Percentiles rank a stretch among this genome's conserved stretches.
Evolutionary conservation across 2,329 filamentous ascomycete species (phyloP).

Genomic region (Calonectria ilicicola): DNA sequence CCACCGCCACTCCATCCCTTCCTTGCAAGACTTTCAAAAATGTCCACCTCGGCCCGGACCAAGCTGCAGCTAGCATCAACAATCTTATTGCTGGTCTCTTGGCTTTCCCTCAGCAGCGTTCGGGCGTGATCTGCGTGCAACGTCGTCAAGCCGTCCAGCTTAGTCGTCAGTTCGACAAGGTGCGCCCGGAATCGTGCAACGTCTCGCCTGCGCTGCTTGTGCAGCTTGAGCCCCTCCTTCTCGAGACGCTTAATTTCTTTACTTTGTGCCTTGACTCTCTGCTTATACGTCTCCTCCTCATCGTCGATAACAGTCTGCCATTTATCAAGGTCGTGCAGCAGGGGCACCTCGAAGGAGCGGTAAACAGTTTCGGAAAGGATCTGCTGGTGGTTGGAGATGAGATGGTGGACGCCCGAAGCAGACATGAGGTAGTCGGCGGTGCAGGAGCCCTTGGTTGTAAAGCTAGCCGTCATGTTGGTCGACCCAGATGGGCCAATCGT

Average conservation of each 20-base stretch:
- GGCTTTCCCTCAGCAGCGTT: constrained; percentile 70
- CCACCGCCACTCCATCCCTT: constrained; percentile 78
- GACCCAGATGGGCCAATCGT: constrained; percentile 56
- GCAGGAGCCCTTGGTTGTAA: constrained; percentile 63
- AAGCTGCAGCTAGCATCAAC: constrained; percentile 74
- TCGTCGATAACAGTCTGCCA: constrained; percentile 74
- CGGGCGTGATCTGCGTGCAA: constrained; percentile 72
- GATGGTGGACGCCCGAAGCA: constrained; percentile 73
- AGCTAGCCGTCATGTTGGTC: constrained; percentile 59
- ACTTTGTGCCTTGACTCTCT: constrained; percentile 65
- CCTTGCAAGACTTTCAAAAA: constrained; percentile 74
- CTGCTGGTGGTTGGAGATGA: constrained; percentile 77
- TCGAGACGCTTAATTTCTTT: constrained; percentile 73
- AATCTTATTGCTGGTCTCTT: constrained; percentile 72
- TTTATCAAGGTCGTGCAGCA: constrained; percentile 76
- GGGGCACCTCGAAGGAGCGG: constrained; percentile 74
- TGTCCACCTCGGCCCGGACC: constrained; percentile 76
- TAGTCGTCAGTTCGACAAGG: constrained; percentile 71
- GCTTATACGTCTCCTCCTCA: constrained; percentile 71
- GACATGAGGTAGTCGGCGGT: constrained; percentile 73
- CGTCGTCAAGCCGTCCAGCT: constrained; percentile 72
- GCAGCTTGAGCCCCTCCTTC: constrained; percentile 73
- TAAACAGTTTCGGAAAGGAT: constrained; percentile 78
- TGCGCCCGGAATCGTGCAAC: constrained; percentile 72
- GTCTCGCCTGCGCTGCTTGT: constrained; percentile 70